Evolutionary conservation across 495 filamentous ascomycete species (phyloP), one percentile per base, ranked within the genome.

Genomic region (Delitschia confertaspora): DNA sequence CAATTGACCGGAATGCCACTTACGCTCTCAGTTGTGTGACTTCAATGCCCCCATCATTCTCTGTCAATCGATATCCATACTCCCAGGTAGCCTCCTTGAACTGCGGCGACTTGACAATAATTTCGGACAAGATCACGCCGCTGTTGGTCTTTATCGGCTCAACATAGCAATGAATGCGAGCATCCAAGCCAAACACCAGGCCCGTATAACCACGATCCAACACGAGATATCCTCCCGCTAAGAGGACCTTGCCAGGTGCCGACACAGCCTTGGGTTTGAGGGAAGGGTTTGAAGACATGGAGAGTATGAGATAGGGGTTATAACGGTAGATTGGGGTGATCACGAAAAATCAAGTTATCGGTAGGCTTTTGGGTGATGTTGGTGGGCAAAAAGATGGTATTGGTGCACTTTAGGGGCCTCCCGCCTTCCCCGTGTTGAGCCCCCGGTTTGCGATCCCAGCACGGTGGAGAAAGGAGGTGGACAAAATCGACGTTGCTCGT

Each of bases 171-270:
- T 95, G 88, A 51, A 98, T 94, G 42, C 91, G 76, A 36, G 91
- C 89, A 64, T 88, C 85, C 38, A 98, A 82, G 11, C 87, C 91
- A 61, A 95, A 94, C 5, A 96, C 89, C 13, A 94, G 76, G 7
- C 80, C 93, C 2, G 85, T 88, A 58, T 93, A 88, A 27, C 73
- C 69, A 37, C 83, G 78, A 66, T 96, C 93, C 17, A 98, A 79
- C 6, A 95, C 87, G 9, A 98, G 79, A 59, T 95, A 98, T 30
- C 91, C 91, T 27, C 91, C 91, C 35, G 88, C 85, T 11, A 98
- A 73, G 33, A 98, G 73, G 31, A 98, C 93, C 67, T 98, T 98
- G 36, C 91, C 91, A 17, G 91, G 91, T 2, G 93, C 88, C 48
- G 89, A 95, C 51, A 93, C 73, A 55, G 85, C 86, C 40, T 69